Base-by-base conservation (phyloP, 495 filamentous ascomycete species). In the Podospora appendiculata region DNA sequence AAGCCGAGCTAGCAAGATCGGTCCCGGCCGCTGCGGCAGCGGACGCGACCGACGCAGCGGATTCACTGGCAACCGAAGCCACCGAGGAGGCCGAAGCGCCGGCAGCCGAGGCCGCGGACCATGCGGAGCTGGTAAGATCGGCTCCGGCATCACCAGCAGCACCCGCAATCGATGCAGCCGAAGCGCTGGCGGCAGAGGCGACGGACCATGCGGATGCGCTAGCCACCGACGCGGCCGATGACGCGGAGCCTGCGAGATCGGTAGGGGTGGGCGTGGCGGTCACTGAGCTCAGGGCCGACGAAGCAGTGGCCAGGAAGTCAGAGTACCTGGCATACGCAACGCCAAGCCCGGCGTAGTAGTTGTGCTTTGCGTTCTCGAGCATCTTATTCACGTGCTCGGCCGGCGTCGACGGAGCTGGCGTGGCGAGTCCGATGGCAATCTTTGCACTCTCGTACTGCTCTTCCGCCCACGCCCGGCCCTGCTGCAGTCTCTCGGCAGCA, bases 311-410 rank as follows among this genome's bases (percentile, higher is more conserved):
- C 7, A 90, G 53, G 58, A 92, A 90, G 32, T 84, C 81, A 9
- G 85, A 81, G 58, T 89, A 91, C 16, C 81, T 80, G 41, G 83
- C 87, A 60, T 93, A 86, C 3, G 88, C 88, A 17, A 89, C 56
- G 13, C 88, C 88, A 48, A 91, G 56, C 9, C 81, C 86, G 50
- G 88, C 84, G 57, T 90, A 90, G 63, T 90, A 93, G 56, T 83
- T 84, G 48, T 81, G 73, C 54, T 80, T 82, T 32, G 84, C 83
- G 41, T 79, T 68, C 50, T 82, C 78, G 16, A 80, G 71, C 8
- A 86, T 56, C 56, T 84, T 78, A 55, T 73, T 71, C 13, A 72
- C 70, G 41, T 73, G 64, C 41, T 74, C 64, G 41, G 70, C 53
- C 14, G 65, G 66, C 11, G 64, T 63, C 11, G 79, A 80, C 6